phyloP scores from a whole-genome alignment of 208 protist species.

The Herpetomonas tarakana region DNA sequence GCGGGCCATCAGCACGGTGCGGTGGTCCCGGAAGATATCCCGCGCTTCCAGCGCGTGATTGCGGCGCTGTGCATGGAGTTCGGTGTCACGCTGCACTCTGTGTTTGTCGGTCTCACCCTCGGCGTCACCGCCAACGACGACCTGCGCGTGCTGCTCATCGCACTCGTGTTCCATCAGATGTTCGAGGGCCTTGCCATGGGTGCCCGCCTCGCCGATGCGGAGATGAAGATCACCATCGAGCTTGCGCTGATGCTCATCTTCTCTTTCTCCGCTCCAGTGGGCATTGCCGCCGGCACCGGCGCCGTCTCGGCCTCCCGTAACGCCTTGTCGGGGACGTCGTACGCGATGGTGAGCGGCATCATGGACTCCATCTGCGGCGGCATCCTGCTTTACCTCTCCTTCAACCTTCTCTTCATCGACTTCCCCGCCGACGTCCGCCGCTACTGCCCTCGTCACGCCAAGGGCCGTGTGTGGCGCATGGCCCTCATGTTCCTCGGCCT shows the following conservation, averaged over 20 bases:
- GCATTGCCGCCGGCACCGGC: constrained; percentile 27
- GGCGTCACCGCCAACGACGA: constrained; percentile 32
- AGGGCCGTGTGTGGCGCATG: constrained; percentile 12
- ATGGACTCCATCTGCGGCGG: constrained; percentile 54
- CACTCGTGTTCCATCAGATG: constrained; percentile 65
- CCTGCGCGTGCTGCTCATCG: constrained; percentile 36
- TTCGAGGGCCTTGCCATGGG: constrained; percentile 68
- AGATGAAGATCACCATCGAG: constrained; percentile 33
- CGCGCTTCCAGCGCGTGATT: constrained; percentile 15
- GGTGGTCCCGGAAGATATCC: constrained; percentile 11
- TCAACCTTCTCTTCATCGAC: constrained; percentile 56
- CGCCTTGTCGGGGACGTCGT: constrained; percentile 23
- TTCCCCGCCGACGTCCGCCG: constrained; percentile 41
- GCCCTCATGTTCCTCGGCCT: constrained; percentile 29
- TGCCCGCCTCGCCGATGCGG: constrained; percentile 46
- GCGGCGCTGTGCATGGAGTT: constrained; percentile 67
- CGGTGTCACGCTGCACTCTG: constrained; percentile 60
- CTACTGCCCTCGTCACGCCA: constrained; percentile 15
- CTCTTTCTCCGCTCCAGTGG: constrained; percentile 45
- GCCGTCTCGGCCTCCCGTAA: constrained; percentile 15
- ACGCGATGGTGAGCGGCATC: constrained; percentile 33
- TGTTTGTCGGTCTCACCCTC: constrained; percentile 56
- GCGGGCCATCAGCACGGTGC: constrained; percentile 20
- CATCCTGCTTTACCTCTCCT: constrained; percentile 74
- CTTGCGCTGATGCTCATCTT: constrained; percentile 37